Percentiles rank a stretch among this genome's conserved stretches.
Conservation (phyloP, 805 yeast species). For the Yarrowia sp. region DNA sequence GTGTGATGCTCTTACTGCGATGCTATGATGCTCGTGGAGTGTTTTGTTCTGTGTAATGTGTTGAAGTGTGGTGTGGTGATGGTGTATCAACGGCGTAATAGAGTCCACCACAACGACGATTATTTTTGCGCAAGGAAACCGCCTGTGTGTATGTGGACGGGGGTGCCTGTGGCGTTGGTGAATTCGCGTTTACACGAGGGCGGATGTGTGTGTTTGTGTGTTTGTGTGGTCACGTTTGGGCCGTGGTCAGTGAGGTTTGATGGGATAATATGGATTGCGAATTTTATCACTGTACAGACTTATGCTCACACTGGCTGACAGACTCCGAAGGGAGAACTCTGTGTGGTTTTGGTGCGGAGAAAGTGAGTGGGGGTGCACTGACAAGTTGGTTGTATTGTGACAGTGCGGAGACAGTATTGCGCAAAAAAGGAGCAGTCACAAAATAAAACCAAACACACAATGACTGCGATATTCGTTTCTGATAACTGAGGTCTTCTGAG, state of each 20-base stretch:
- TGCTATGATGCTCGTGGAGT: not conserved
- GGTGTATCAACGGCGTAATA: not conserved
- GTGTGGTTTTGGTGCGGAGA: not conserved
- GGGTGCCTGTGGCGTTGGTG: not conserved
- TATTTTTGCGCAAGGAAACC: not conserved
- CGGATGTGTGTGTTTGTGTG: not conserved
- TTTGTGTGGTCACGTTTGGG: constrained; percentile 12
- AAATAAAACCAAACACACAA: not conserved
- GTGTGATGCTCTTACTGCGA: not conserved
- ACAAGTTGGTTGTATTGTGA: not conserved
- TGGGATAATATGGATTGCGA: constrained; percentile 24
- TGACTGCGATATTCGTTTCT: not conserved
- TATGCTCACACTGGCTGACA: constrained; percentile 19
- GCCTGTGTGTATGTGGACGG: not conserved
- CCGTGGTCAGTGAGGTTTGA: constrained; percentile 12
- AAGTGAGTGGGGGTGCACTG: not conserved
- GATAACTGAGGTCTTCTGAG: not conserved
- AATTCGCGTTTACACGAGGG: not conserved
- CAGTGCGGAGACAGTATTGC: not conserved
- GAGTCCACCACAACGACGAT: not conserved
- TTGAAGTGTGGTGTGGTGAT: not conserved
- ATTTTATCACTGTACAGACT: constrained; percentile 21
- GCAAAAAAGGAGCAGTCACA: not conserved
- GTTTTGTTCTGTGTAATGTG: not conserved
- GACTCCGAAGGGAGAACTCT: constrained; percentile 14